Percentiles rank a stretch among this genome's conserved stretches.
Evolutionary conservation across 225 moss, liverwort and hornwort genomes (phyloP).

Genomic region (Pseudisothecium myosuroides): DNA sequence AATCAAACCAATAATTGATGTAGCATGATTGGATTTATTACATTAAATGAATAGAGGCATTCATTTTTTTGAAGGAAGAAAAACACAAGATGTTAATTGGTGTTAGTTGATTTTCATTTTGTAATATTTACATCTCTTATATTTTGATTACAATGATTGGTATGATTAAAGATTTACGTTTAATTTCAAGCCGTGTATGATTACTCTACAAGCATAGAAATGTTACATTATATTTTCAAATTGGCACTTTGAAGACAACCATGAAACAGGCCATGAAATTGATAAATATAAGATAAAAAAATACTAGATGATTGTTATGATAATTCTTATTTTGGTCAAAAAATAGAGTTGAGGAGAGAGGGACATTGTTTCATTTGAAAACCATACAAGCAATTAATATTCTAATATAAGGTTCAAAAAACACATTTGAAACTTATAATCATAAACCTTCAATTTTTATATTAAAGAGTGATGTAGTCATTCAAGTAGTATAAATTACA

Average conservation of each 20-base stretch:
- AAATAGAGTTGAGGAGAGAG: neutral
- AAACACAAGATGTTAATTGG: neutral
- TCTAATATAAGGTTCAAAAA: too few relatives aligned
- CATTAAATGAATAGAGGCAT: neutral
- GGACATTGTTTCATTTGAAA: neutral
- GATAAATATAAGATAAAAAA: neutral
- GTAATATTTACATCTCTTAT: neutral
- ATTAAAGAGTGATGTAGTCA: fast-evolving
- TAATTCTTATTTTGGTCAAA: fast-evolving
- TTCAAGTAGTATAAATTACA: neutral
- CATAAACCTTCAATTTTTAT: neutral
- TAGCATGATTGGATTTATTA: neutral
- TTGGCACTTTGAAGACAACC: neutral
- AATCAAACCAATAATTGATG: neutral
- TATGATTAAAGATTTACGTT: neutral
- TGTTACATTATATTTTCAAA: neutral
- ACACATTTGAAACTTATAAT: too few relatives aligned
- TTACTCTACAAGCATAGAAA: neutral
- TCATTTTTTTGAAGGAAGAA: neutral
- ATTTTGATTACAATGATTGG: neutral
- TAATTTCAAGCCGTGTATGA: neutral
- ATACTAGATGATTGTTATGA: neutral
- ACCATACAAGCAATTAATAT: neutral
- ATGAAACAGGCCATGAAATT: neutral
- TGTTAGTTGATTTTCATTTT: neutral